These are phyloP conservation scores for Metschnikowia shivogae DNA, from an alignment of 805 yeast genomes.

Conservation along the genomic window DNA sequence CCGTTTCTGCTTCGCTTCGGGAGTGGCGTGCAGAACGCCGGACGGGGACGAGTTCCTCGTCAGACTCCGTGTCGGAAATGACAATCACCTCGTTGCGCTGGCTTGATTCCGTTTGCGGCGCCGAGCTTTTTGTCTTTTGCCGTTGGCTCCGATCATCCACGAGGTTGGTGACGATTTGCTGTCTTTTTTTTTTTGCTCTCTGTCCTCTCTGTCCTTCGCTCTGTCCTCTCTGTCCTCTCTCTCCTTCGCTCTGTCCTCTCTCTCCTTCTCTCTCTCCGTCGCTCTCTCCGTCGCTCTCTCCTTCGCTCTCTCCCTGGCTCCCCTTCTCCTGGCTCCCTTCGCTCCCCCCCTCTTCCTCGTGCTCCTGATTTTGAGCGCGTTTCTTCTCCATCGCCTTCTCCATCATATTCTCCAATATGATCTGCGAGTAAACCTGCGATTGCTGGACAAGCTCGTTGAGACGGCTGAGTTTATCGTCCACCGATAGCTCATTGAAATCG, in stretches of 20 bases:
- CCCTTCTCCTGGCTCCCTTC: too few species aligned
- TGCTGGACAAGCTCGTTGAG: slow-evolving; percentile 75
- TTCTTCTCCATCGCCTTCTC: slow-evolving; percentile 39
- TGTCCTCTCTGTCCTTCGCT: slow-evolving; percentile 13
- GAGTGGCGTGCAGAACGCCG: neutral
- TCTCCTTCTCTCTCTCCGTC: slow-evolving; percentile 19
- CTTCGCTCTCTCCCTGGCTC: slow-evolving; percentile 9
- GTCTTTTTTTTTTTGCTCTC: slow-evolving; percentile 17
- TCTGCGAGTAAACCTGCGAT: slow-evolving; percentile 82
- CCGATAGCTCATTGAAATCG: slow-evolving; percentile 43
- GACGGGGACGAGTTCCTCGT: neutral
- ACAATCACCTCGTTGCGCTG: neutral
- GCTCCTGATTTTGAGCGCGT: neutral
- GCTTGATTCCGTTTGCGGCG: slow-evolving; percentile 4
- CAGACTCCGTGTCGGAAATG: neutral
- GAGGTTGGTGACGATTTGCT: too few species aligned
- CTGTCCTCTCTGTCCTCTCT: too few species aligned
- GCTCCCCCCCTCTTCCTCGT: neutral
- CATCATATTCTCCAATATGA: slow-evolving; percentile 74
- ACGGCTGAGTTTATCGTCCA: slow-evolving; percentile 58
- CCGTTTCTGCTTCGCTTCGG: neutral
- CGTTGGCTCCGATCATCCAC: too few species aligned
- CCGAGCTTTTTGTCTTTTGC: too few species aligned
- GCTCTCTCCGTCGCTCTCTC: slow-evolving; percentile 7
- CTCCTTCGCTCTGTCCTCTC: too few species aligned